Evolutionary conservation across 345 rosid species (phyloP), one percentile per base, ranked within the genome.

Genomic region (Citrus sinensis): DNA sequence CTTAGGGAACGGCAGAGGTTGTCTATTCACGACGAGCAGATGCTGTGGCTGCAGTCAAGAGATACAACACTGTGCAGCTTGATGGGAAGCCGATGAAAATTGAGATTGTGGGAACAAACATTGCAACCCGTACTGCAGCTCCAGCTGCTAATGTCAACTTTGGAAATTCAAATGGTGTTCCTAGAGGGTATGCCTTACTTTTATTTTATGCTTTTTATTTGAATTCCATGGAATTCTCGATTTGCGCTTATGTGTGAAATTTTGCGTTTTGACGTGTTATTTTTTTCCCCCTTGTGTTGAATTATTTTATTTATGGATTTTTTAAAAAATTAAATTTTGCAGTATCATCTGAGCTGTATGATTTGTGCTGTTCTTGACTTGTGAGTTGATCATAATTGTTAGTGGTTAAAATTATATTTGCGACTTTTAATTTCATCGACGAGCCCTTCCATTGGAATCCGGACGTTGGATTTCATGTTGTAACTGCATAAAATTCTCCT

Each of bases 31-130:
- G 95, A 9, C 89, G 90, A 59, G 79, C 87, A 3, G 97, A 96
- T 87, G 99, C 95, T 27, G 56, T 89, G 10, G 93, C 92, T 25
- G 99, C 98, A 65, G 92, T 94, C 65, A 94, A 92, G 89, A 91
- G 90, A 84, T 96, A 94, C 87, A 94, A 92, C 79, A 90, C 92
- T 34, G 97, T 96, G 81, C 97, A 96, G 86, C 95, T 96, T 2
- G 98, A 96, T 83, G 97, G 99, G 32, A 96, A 92, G 77, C 97
- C 94, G 0, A 94, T 96, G 97, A 96, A 92, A 85, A 92, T 96
- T 27, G 98, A 94, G 89, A 90, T 96, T 8, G 91, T 90, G 59
- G 99, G 99, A 30, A 87, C 90, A 22, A 92, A 89, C 81, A 76
- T 91, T 49, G 84, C 84, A 1, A 74, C 93, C 29, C 90, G 88